Conservation (phyloP, 441 rosid genomes). For the Hura crepitans region DNA sequence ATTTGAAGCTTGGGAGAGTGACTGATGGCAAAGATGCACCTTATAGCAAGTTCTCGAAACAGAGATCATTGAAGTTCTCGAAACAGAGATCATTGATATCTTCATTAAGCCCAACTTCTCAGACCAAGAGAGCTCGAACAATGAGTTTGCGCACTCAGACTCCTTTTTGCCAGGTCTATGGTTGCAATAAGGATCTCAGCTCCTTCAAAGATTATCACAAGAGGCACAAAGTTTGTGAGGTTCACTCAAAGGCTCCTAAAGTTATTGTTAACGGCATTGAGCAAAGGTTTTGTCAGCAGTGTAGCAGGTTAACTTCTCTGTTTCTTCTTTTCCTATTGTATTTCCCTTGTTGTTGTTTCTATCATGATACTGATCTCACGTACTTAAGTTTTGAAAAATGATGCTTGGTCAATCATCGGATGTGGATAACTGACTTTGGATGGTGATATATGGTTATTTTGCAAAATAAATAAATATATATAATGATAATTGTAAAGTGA, state of each 20-base stretch:
- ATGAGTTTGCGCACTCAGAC: conserved; percentile 32
- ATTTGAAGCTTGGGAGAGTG: conserved; percentile 62
- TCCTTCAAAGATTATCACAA: conserved; percentile 73
- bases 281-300: conserved; percentile 95
- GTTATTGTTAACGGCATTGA: conserved; percentile 77
- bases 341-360: background rate
- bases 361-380: background rate
- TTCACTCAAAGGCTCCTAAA: conserved; percentile 71
- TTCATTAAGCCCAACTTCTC: conserved; percentile 26
- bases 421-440: conserved; percentile 14
- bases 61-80: conserved; percentile 27
- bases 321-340: conserved; percentile 6
- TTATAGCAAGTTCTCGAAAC: conserved; percentile 27
- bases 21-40: conserved; percentile 36
- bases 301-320: conserved; percentile 66
- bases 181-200: conserved; percentile 72
- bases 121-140: conserved; percentile 48
- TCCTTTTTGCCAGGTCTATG: conserved; percentile 69
- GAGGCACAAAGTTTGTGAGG: conserved; percentile 88
- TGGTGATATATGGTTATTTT: no score
- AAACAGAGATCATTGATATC: conserved; percentile 30
- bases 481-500: no score
- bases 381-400: background rate
- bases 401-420: conserved; percentile 1
- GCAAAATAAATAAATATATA: no score